Conservation (phyloP, 768 basidiomycete genomes). For the Suillus fuscotomentosus region DNA sequence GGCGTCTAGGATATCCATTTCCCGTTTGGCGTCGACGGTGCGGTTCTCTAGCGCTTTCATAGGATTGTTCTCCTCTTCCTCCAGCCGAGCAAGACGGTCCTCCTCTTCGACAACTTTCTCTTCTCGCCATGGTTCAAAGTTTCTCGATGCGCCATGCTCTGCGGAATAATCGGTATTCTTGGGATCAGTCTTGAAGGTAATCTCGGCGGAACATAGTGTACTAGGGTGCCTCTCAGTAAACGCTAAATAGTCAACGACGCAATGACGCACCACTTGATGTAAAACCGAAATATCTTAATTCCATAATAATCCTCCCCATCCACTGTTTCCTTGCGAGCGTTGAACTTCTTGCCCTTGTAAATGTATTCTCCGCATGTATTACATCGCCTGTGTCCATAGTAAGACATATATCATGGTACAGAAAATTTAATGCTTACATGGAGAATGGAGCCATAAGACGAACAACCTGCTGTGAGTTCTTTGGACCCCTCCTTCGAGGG, state of each 20-base stretch:
- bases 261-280: constrained; percentile 79
- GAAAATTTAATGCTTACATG: constrained; percentile 56
- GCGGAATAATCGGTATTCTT: constrained; percentile 94
- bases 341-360: constrained; percentile 99
- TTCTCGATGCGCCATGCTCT: constrained; percentile 96
- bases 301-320: constrained; percentile 97
- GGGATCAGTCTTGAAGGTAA: constrained; percentile 99
- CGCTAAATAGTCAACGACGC: constrained; percentile 22
- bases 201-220: constrained; percentile 94
- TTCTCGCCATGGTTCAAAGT: constrained; percentile 97
- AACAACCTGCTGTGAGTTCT: constrained; percentile 95
- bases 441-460: constrained; percentile 99
- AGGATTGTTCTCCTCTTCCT: constrained; percentile 93
- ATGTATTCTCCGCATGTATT: constrained; percentile 98
- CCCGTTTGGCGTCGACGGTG: constrained; percentile 88
- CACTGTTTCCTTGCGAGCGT: constrained; percentile 97
- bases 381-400: constrained; percentile 60
- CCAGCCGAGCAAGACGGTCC: constrained; percentile 80
- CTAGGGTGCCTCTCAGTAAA: constrained; percentile 41
- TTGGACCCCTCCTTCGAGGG: constrained; percentile 83
- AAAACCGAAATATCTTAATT: constrained; percentile 94
- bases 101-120: constrained; percentile 75
- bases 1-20: constrained; percentile 98
- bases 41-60: constrained; percentile 97
- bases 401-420: neutral